Evolutionary conservation across 352 stramenopile species (phyloP).

Genomic region (Phytopythium delawarense): DNA sequence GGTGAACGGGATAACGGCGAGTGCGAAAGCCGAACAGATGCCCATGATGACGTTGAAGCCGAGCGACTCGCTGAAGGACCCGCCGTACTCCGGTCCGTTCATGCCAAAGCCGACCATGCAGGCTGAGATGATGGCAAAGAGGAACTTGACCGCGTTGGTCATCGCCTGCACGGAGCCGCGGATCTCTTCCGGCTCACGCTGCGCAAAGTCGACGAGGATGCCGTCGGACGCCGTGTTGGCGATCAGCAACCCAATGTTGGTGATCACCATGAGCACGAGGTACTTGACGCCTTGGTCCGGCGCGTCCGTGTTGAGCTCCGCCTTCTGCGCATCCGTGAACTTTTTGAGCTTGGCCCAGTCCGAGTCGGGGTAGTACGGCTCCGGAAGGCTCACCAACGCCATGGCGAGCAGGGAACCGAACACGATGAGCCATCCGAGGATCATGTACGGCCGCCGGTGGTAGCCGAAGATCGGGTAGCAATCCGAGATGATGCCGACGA

Average conservation of each 20-base stretch:
- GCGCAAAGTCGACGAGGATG: slow-evolving; percentile 48
- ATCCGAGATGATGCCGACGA: slow-evolving; percentile 41
- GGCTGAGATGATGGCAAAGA: slow-evolving; percentile 36
- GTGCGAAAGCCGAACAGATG: slow-evolving; percentile 22
- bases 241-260: slow-evolving; percentile 45
- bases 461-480: slow-evolving; percentile 39
- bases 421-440: slow-evolving; percentile 35
- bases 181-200: slow-evolving; percentile 39
- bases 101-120: slow-evolving; percentile 52
- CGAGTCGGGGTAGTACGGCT: slow-evolving; percentile 30
- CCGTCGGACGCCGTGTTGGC: slow-evolving; percentile 39
- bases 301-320: slow-evolving; percentile 36
- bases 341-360: slow-evolving; percentile 21
- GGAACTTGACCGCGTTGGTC: slow-evolving; percentile 34
- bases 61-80: slow-evolving; percentile 42
- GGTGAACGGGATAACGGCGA: slow-evolving; percentile 22
- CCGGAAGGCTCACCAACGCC: slow-evolving; percentile 21
- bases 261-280: slow-evolving; percentile 53
- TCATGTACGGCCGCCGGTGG: slow-evolving; percentile 26
- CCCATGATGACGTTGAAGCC: slow-evolving; percentile 36
- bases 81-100: slow-evolving; percentile 42
- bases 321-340: slow-evolving; percentile 31
- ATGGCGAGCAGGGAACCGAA: slow-evolving; percentile 28
- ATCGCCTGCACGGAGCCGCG: slow-evolving; percentile 43
- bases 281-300: slow-evolving; percentile 38